Conservation (phyloP, 306 rosid genomes). For the Delonix regia region DNA sequence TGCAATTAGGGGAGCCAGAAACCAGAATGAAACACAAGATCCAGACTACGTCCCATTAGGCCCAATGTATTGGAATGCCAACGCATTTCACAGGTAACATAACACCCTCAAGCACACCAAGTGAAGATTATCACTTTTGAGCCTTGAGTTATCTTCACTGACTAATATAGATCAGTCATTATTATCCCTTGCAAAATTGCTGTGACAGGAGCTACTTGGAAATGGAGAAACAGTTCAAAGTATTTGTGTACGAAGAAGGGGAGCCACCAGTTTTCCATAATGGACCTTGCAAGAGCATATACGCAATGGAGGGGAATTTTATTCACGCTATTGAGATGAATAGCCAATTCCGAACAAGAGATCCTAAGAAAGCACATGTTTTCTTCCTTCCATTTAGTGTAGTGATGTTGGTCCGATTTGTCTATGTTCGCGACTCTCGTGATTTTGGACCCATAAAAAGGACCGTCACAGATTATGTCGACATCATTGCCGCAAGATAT, state of each 20-base stretch:
- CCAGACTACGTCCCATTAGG: constrained; percentile 67
- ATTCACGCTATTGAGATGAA: constrained; percentile 75
- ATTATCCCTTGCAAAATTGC: too few species aligned
- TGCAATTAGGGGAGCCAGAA: constrained; percentile 67
- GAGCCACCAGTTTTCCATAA: constrained; percentile 81
- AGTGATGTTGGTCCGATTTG: constrained; percentile 74
- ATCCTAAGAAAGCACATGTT: constrained; percentile 77
- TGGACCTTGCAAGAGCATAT: constrained; percentile 97
- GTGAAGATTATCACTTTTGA: constrained; percentile 35
- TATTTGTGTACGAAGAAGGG: constrained; percentile 82
- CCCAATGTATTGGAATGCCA: constrained; percentile 81
- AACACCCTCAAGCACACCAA: not conserved
- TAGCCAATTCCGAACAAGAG: constrained; percentile 56
- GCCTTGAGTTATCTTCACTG: not conserved
- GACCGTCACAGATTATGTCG: constrained; percentile 68
- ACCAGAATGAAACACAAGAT: constrained; percentile 53
- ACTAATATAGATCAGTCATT: not conserved
- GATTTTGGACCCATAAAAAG: constrained; percentile 58
- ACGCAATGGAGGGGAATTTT: constrained; percentile 82
- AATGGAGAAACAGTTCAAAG: constrained; percentile 84
- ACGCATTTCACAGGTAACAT: constrained; percentile 76
- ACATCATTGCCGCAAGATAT: constrained; percentile 57
- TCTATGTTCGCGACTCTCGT: constrained; percentile 58
- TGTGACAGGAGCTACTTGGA: constrained; percentile 77
- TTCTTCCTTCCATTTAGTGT: constrained; percentile 79